Evolutionary conservation across 225 moss, liverwort and hornwort genomes (phyloP).

Genomic region (Climacium dendroides): DNA sequence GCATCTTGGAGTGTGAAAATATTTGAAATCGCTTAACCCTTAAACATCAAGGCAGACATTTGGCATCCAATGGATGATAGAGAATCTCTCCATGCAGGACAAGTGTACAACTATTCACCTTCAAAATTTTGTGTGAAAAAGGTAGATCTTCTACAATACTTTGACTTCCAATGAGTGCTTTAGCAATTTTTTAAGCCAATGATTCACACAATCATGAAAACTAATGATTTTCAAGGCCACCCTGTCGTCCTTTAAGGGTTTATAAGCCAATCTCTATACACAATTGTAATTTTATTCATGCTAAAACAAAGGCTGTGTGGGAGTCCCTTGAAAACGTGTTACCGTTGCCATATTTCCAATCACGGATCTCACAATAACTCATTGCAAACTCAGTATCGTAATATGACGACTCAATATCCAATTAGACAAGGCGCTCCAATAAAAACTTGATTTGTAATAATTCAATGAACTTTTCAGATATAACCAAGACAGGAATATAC

Average conservation of each 20-base stretch:
- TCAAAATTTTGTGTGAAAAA: too few relatives aligned
- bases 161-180: too few relatives aligned
- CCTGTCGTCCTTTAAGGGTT: too few relatives aligned
- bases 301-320: neutral
- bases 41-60: too few relatives aligned
- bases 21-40: neutral
- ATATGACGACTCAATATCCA: neutral
- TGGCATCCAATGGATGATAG: too few relatives aligned
- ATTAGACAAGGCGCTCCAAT: neutral
- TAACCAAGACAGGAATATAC: slow-evolving; percentile 5
- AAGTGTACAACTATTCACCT: too few relatives aligned
- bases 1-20: neutral
- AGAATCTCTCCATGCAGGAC: too few relatives aligned
- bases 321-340: neutral
- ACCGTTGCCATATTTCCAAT: neutral
- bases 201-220: too few relatives aligned
- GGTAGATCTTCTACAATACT: too few relatives aligned
- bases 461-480: neutral
- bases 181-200: too few relatives aligned
- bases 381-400: neutral
- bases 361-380: neutral
- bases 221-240: too few relatives aligned
- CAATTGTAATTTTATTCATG: neutral
- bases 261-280: neutral
- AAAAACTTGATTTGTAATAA: neutral